These are phyloP conservation scores for Asparagopsis taxiformis DNA, from an alignment of 31 red algal species.

Conservation along the genomic window DNA sequence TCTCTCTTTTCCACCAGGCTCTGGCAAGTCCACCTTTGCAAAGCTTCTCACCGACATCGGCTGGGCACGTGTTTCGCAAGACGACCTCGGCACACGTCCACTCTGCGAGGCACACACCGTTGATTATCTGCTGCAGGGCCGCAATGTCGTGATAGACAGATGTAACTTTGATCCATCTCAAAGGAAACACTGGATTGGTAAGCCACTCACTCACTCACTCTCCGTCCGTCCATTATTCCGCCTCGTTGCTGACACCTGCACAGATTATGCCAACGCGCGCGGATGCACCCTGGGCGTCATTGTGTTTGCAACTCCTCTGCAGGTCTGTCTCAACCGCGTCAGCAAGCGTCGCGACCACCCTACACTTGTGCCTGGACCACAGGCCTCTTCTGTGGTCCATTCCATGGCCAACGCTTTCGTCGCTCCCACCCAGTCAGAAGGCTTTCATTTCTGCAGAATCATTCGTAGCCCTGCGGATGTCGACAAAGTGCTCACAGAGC, in stretches of 20 bases:
- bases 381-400: not conserved
- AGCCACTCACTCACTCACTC: not conserved
- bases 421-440: slow-evolving; percentile 18
- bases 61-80: slow-evolving; percentile 26
- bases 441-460: slow-evolving; percentile 33
- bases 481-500: slow-evolving; percentile 17
- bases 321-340: slow-evolving; percentile 19
- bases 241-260: no score
- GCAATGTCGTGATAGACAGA: slow-evolving; percentile 43
- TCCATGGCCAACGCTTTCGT: slow-evolving; percentile 15
- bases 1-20: slow-evolving; percentile 2
- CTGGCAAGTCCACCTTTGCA: slow-evolving; percentile 53
- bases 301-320: slow-evolving; percentile 32
- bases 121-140: not conserved
- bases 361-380: slow-evolving; percentile 6
- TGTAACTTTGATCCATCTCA: slow-evolving; percentile 55
- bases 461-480: slow-evolving; percentile 16
- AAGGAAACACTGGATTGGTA: slow-evolving; percentile 53
- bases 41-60: slow-evolving; percentile 17
- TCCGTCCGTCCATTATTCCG: no score
- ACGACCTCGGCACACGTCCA: slow-evolving; percentile 35
- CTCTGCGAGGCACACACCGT: slow-evolving; percentile 16
- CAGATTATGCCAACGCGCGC: slow-evolving; percentile 17
- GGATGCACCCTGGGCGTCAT: slow-evolving; percentile 28
- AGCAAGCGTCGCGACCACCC: slow-evolving; percentile 7